Evolutionary conservation across 2,329 filamentous ascomycete genomes (phyloP), one percentile per base, ranked within the genome.

Genomic region (Diaporthe australafricana): DNA sequence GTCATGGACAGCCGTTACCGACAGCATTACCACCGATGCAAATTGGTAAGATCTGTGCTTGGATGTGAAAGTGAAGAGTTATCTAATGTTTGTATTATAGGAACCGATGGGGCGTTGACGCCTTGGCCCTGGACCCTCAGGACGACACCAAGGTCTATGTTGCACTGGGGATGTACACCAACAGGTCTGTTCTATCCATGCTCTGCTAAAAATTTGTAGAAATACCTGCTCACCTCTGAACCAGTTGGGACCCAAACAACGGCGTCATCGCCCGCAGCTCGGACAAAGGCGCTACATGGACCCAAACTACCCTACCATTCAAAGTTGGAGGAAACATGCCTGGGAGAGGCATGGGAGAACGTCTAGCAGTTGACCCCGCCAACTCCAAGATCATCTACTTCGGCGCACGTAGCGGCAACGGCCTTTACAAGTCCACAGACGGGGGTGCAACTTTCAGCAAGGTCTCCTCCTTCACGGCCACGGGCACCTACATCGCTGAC

Each of bases 261-360:
- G 88, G 88, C 9, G 82, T 86, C 9, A 89, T 90, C 47, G 83
- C 89, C 40, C 84, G 85, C 35, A 89, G 87, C 11, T 85, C 83
- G 11, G 87, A 91, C 74, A 82, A 84, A 75, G 89, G 89, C 1
- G 79, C 78, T 3, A 89, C 88, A 0, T 90, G 87, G 86, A 76
- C 80, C 1, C 80, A 83, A 25, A 84, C 86, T 0, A 79, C 81
- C 7, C 81, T 90, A 0, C 83, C 87, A 2, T 90, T 90, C 81
- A 90, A 90, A 77, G 87, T 89, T 56, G 88, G 88, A 9, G 88
- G 88, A 0, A 90, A 90, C 76, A 90, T 90, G 87, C 88, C 88
- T 9, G 89, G 89, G 2, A 85, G 89, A 35, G 89, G 89, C 9
- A 87, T 86, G 78, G 89, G 89, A 20, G 89, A 90, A 77, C 84